These are phyloP conservation scores for Epichloe glyceriae DNA, from an alignment of 2,329 filamentous ascomycete genomes.

Conservation along the genomic window DNA sequence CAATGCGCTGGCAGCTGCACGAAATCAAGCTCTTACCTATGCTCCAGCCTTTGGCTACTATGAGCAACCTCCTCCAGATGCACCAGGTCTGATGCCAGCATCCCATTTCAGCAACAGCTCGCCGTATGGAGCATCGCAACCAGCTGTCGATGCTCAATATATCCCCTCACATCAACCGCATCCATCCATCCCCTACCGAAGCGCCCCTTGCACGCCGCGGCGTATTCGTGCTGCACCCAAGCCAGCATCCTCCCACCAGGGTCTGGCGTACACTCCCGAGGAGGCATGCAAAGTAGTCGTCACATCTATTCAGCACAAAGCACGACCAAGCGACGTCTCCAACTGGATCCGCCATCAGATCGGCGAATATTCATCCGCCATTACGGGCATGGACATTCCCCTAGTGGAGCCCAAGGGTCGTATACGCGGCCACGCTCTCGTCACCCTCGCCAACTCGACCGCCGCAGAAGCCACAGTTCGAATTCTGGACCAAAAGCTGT, in stretches of 20 bases:
- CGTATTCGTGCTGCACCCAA: not conserved
- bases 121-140: not conserved
- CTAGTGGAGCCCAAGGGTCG: conserved; percentile 10
- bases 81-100: not conserved
- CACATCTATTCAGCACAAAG: conserved; percentile 14
- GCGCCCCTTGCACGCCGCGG: not conserved
- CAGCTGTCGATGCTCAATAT: not conserved
- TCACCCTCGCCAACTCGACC: conserved; percentile 11
- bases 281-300: conserved; percentile 15
- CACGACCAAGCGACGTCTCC: conserved; percentile 12
- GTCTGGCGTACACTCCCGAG: conserved; percentile 2
- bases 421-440: conserved; percentile 15
- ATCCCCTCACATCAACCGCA: not conserved
- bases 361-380: conserved; percentile 9
- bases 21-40: not conserved
- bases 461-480: conserved; percentile 14
- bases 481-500: conserved; percentile 15
- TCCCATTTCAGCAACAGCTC: not conserved
- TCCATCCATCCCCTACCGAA: not conserved
- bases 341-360: conserved; percentile 17
- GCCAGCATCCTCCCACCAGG: not conserved
- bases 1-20: not conserved
- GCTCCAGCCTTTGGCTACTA: conserved; percentile 1
- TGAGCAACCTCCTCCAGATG: not conserved
- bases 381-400: conserved; percentile 16